phyloP scores from a whole-genome alignment of 495 filamentous ascomycete genomes.

The Podospora sp. region DNA sequence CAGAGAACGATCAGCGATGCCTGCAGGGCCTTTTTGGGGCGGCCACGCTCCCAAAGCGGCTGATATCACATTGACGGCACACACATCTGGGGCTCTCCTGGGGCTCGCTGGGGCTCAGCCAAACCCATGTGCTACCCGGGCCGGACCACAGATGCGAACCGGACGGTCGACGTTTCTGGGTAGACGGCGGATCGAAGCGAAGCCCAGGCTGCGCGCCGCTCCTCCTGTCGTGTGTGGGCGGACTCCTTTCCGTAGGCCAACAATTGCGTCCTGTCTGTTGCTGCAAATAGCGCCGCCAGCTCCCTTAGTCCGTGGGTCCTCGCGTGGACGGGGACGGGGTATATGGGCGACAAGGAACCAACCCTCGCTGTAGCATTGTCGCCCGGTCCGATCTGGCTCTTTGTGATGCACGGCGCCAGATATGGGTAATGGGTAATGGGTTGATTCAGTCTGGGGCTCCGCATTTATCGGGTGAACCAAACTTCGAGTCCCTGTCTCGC shows the following conservation, averaged over 20 bases:
- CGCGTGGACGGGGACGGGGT: neutral
- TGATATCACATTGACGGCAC: constrained; percentile 32
- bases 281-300: constrained; percentile 6
- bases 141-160: constrained; percentile 31
- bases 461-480: constrained; percentile 27
- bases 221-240: constrained; percentile 17
- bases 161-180: constrained; percentile 29
- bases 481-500: constrained; percentile 20
- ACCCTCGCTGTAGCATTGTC: constrained; percentile 25
- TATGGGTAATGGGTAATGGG: constrained; percentile 17
- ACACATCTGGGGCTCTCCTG: constrained; percentile 3
- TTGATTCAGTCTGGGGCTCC: constrained; percentile 31
- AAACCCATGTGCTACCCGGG: constrained; percentile 27
- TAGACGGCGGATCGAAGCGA: constrained; percentile 37
- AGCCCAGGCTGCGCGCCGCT: constrained; percentile 27
- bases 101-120: constrained; percentile 25
- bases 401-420: constrained; percentile 30
- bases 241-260: constrained; percentile 26
- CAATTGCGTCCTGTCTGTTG: too few species aligned
- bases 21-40: constrained; percentile 9
- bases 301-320: neutral
- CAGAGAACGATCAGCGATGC: constrained; percentile 23
- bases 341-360: neutral
- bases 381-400: constrained; percentile 25
- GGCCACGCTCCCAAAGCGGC: constrained; percentile 24